Conservation (phyloP, 257 asterid genomes). For the Gentiana macrophylla region DNA sequence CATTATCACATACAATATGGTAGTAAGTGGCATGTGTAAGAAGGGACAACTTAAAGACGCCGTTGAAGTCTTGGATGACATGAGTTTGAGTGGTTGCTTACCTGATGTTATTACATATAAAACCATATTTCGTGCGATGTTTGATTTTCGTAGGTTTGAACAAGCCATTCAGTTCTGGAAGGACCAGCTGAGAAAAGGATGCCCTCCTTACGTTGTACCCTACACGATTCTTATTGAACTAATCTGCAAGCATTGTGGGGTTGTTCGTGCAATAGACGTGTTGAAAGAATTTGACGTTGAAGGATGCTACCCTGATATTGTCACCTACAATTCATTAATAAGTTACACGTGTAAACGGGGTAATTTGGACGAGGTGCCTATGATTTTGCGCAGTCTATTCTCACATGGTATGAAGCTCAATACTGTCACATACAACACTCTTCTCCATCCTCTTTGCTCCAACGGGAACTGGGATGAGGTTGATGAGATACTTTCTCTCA, state of each 20-base stretch:
- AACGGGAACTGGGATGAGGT: slow-evolving; percentile 53
- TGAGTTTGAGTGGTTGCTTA: slow-evolving; percentile 84
- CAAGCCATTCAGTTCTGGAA: slow-evolving; percentile 72
- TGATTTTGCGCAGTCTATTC: slow-evolving; percentile 38
- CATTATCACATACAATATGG: slow-evolving; percentile 75
- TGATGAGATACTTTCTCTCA: slow-evolving; percentile 47
- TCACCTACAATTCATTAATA: slow-evolving; percentile 68
- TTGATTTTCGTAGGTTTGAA: slow-evolving; percentile 41
- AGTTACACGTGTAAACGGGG: slow-evolving; percentile 57
- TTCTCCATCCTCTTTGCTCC: slow-evolving; percentile 65
- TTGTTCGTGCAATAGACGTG: slow-evolving; percentile 45
- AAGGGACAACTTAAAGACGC: slow-evolving; percentile 44
- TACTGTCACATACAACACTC: slow-evolving; percentile 62
- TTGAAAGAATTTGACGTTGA: slow-evolving; percentile 78
- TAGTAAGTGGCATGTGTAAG: slow-evolving; percentile 69
- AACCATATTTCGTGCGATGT: slow-evolving; percentile 64
- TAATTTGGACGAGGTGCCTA: slow-evolving; percentile 37
- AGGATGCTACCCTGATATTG: slow-evolving; percentile 84
- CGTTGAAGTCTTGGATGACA: slow-evolving; percentile 46
- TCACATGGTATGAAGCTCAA: slow-evolving; percentile 63
- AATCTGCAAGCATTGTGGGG: slow-evolving; percentile 52
- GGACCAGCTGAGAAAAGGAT: slow-evolving; percentile 68
- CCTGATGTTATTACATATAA: slow-evolving; percentile 74
- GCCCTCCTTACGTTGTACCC: slow-evolving; percentile 66
- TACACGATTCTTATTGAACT: slow-evolving; percentile 60